Evolutionary conservation across 768 basidiomycete species (phyloP).

Genomic region (Suillus luteus): DNA sequence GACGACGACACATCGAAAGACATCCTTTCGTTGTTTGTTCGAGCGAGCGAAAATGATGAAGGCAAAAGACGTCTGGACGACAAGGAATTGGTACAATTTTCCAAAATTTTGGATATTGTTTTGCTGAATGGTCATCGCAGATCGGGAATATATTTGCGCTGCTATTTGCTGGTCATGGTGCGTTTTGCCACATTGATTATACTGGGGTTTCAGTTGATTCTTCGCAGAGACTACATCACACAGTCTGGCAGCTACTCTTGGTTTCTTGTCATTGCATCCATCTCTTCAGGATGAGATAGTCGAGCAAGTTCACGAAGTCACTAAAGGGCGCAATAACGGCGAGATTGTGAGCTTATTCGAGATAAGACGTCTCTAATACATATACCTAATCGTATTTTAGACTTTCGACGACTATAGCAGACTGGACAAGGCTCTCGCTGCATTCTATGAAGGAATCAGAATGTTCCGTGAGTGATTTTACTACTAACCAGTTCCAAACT

Average conservation of each 20-base stretch:
- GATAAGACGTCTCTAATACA: not conserved
- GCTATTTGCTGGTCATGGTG: constrained; percentile 62
- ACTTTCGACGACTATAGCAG: constrained; percentile 27
- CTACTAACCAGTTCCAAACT: not conserved
- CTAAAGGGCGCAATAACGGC: constrained; percentile 21
- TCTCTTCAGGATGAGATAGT: constrained; percentile 35
- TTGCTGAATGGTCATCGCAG: constrained; percentile 27
- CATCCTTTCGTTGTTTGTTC: constrained; percentile 24
- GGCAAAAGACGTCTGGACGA: constrained; percentile 20
- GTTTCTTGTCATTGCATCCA: constrained; percentile 31
- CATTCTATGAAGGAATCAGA: constrained; percentile 36
- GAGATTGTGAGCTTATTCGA: constrained; percentile 19
- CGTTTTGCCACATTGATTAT: constrained; percentile 10
- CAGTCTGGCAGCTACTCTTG: constrained; percentile 36
- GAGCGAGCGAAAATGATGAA: constrained; percentile 24
- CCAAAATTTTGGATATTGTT: not conserved
- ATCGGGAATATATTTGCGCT: constrained; percentile 55
- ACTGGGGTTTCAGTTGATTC: not conserved
- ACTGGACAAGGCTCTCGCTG: constrained; percentile 32
- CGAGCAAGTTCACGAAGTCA: constrained; percentile 30
- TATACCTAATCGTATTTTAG: constrained; percentile 9
- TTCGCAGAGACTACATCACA: constrained; percentile 36
- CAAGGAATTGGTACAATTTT: constrained; percentile 20
- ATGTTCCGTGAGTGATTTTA: constrained; percentile 33
- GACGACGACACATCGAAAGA: constrained; percentile 17